Conservation (phyloP, 768 basidiomycete species). For the Cystobasidium onofrii region DNA sequence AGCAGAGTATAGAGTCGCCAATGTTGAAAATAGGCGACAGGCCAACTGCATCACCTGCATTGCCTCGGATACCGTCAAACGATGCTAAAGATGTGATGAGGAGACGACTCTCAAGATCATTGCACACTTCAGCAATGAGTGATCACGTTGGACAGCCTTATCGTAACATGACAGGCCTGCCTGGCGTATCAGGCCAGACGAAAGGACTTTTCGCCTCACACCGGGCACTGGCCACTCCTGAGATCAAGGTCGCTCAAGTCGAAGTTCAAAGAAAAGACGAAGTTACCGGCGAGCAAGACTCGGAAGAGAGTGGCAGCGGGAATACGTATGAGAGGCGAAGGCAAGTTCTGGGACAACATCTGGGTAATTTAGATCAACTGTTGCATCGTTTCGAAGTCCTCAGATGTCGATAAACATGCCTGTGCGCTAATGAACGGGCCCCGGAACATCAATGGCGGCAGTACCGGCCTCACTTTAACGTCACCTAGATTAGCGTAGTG, state of each 20-base stretch:
- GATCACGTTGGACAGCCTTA: not conserved
- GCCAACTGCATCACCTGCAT: not conserved
- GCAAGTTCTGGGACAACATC: not conserved
- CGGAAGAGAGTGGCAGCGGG: not conserved
- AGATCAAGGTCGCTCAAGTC: not conserved
- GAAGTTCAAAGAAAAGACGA: not conserved
- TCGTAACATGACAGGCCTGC: not conserved
- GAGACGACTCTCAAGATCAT: not conserved
- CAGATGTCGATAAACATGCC: constrained; percentile 1
- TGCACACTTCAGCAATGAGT: not conserved
- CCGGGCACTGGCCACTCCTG: not conserved
- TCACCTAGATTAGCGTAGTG: no score
- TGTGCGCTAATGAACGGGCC: no score
- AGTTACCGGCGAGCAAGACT: not conserved
- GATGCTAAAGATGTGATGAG: not conserved
- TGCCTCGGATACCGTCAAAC: not conserved
- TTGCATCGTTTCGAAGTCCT: constrained; percentile 14
- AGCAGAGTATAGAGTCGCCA: not conserved
- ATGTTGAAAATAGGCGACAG: not conserved
- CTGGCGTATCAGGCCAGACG: not conserved
- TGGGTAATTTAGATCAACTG: constrained; percentile 19
- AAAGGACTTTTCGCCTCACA: constrained; percentile 9
- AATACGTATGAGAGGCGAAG: constrained; percentile 9
- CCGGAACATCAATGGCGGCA: no score
- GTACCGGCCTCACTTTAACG: no score